Evolutionary conservation across 2,329 filamentous ascomycete species (phyloP).

Genomic region (Botrytis paeoniae): DNA sequence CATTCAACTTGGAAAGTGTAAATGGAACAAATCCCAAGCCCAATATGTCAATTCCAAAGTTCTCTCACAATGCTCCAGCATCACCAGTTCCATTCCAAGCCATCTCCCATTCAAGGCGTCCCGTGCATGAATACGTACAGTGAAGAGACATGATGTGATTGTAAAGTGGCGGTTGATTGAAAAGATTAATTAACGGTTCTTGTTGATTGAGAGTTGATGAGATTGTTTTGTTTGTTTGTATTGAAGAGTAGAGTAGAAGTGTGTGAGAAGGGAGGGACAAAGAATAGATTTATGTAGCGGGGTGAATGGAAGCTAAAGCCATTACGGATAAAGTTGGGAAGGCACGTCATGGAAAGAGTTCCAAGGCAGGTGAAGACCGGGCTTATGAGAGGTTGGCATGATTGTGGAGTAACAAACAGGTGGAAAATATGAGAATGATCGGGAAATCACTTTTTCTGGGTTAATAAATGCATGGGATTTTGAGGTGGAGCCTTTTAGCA

Average conservation of each 20-base stretch:
- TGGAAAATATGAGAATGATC: background rate
- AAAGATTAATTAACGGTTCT: conserved; percentile 9
- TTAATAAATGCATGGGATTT: background rate
- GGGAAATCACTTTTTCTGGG: background rate
- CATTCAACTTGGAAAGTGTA: background rate
- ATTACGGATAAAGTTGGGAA: conserved; percentile 17
- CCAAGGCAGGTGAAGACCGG: conserved; percentile 1
- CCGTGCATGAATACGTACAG: conserved; percentile 26
- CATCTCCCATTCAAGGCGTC: background rate
- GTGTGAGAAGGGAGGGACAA: background rate
- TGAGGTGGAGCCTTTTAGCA: background rate
- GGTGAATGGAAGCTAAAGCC: conserved; percentile 12
- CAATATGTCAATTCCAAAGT: background rate
- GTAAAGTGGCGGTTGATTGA: conserved; percentile 21
- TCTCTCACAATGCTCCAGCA: background rate
- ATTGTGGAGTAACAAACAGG: background rate
- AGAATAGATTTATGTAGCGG: conserved; percentile 11
- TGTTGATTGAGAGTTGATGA: conserved; percentile 19
- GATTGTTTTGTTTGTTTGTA: background rate
- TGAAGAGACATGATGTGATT: conserved; percentile 34
- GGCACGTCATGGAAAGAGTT: conserved; percentile 15
- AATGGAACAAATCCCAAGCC: no score
- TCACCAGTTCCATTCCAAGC: background rate
- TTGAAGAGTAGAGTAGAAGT: background rate
- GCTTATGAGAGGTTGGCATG: conserved; percentile 1